These are phyloP conservation scores for Friedmanniomyces simplex DNA, from an alignment of 495 filamentous ascomycete genomes.

Conservation along the genomic window DNA sequence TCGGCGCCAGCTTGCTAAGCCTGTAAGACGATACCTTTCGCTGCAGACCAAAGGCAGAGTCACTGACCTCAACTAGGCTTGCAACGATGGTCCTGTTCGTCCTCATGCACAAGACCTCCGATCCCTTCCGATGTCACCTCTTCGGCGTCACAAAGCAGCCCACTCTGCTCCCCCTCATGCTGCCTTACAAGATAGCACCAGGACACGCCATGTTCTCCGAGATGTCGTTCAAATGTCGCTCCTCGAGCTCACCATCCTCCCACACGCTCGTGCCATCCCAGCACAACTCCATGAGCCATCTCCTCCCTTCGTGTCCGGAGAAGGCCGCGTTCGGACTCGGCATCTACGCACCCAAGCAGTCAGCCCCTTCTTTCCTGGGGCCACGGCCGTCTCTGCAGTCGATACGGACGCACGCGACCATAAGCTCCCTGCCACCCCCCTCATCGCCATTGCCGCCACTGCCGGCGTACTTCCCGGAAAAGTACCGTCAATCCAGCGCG, in stretches of 20 bases:
- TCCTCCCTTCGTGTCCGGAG: conserved; percentile 7
- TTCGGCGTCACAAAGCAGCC: conserved; percentile 9
- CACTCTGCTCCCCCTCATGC: not conserved
- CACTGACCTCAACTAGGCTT: not conserved
- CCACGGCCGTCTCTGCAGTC: conserved; percentile 12
- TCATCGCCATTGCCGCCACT: conserved; percentile 9
- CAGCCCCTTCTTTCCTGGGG: conserved; percentile 1
- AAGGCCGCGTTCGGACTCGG: conserved; percentile 12
- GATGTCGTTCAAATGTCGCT: conserved; percentile 20
- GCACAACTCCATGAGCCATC: not conserved
- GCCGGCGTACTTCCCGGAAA: conserved; percentile 7
- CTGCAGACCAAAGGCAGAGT: not conserved
- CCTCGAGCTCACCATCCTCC: conserved; percentile 11
- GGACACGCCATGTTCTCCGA: conserved; percentile 1
- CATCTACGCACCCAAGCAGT: conserved; percentile 11
- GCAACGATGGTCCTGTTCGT: conserved; percentile 7
- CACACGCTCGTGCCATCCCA: conserved; percentile 6
- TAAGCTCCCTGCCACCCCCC: conserved; percentile 3
- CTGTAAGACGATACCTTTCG: not conserved
- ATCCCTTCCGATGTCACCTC: conserved; percentile 11
- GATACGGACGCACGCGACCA: conserved; percentile 8
- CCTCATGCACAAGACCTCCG: conserved; percentile 5
- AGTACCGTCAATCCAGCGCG: not conserved
- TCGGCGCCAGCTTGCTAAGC: conserved; percentile 4
- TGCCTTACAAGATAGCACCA: not conserved